These are phyloP conservation scores for Dichomitus squalens DNA, from an alignment of 1,284 basidiomycete genomes.

Conservation along the genomic window DNA sequence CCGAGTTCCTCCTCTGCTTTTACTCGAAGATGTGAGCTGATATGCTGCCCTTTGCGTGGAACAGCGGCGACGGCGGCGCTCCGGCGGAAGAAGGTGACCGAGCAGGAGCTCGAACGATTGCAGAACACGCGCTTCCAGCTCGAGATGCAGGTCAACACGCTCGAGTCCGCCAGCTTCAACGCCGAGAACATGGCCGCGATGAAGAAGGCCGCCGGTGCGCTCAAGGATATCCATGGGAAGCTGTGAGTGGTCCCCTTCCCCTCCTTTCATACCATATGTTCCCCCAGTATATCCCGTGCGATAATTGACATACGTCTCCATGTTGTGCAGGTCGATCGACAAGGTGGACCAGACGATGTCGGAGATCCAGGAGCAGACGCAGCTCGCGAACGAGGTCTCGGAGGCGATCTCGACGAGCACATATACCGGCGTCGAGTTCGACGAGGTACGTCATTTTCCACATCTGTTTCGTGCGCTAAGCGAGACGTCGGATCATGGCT, in stretches of 20 bases:
- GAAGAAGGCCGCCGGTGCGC: slow-evolving; percentile 93
- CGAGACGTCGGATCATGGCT: neutral
- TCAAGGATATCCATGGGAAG: slow-evolving; percentile 91
- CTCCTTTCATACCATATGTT: slow-evolving; percentile 1
- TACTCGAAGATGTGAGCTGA: neutral
- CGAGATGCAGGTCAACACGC: slow-evolving; percentile 96
- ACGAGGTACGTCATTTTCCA: slow-evolving; percentile 60
- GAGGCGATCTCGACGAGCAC: slow-evolving; percentile 89
- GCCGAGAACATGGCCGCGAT: slow-evolving; percentile 98
- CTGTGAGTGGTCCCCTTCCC: slow-evolving; percentile 60
- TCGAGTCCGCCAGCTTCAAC: slow-evolving; percentile 98
- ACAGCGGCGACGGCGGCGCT: slow-evolving; percentile 89
- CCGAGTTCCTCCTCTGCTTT: neutral
- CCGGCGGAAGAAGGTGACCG: slow-evolving; percentile 92
- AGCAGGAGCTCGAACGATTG: slow-evolving; percentile 87
- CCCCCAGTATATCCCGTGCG: neutral
- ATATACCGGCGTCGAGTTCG: slow-evolving; percentile 64
- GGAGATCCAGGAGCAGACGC: slow-evolving; percentile 90
- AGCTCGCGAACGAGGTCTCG: slow-evolving; percentile 94
- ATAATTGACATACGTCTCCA: neutral
- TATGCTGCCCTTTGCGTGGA: neutral
- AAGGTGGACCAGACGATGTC: slow-evolving; percentile 95
- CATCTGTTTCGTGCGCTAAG: slow-evolving; percentile 8
- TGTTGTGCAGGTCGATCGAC: slow-evolving; percentile 71
- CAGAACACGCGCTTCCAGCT: slow-evolving; percentile 90